These are phyloP conservation scores for Cercospora beticola DNA, from an alignment of 2,329 filamentous ascomycete genomes.

Conservation along the genomic window DNA sequence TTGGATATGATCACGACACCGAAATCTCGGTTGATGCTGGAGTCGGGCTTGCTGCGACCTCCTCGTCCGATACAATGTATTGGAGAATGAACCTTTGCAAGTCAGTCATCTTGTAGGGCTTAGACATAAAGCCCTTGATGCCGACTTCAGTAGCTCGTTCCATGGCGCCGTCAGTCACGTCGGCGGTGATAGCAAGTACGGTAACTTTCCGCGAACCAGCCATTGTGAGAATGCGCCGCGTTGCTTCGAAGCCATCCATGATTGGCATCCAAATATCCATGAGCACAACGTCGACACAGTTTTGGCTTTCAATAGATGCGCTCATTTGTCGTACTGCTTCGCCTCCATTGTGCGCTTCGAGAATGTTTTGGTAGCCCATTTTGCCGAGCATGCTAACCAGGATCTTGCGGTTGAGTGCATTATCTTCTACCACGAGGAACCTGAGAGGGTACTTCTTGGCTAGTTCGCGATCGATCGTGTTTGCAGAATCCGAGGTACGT, in stretches of 20 bases:
- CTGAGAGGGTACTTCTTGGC: slow-evolving; percentile 62
- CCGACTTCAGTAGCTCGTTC: slow-evolving; percentile 60
- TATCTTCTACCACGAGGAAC: slow-evolving; percentile 71
- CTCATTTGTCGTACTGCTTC: slow-evolving; percentile 64
- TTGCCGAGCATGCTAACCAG: slow-evolving; percentile 66
- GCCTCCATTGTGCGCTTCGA: slow-evolving; percentile 66
- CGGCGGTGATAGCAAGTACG: slow-evolving; percentile 64
- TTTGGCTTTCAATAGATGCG: slow-evolving; percentile 27
- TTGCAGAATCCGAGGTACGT: slow-evolving; percentile 26
- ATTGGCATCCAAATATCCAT: slow-evolving; percentile 79
- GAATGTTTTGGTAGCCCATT: slow-evolving; percentile 63
- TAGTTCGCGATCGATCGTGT: slow-evolving; percentile 55
- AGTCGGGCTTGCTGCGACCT: not conserved
- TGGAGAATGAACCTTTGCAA: slow-evolving; percentile 60
- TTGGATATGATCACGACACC: not conserved
- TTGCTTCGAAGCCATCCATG: slow-evolving; percentile 71
- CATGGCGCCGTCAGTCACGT: slow-evolving; percentile 64
- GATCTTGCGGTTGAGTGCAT: slow-evolving; percentile 68
- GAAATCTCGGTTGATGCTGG: not conserved
- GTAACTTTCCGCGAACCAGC: slow-evolving; percentile 37
- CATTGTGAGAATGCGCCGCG: slow-evolving; percentile 60
- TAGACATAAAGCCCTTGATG: slow-evolving; percentile 68
- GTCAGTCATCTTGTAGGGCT: slow-evolving; percentile 64
- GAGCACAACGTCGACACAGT: slow-evolving; percentile 61
- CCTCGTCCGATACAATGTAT: slow-evolving; percentile 39